A percentile compares a stretch with the other conserved stretches of the same genome.
Evolutionary conservation across 352 stramenopile genomes (phyloP).

Genomic region (Elongisporangium prolatum): DNA sequence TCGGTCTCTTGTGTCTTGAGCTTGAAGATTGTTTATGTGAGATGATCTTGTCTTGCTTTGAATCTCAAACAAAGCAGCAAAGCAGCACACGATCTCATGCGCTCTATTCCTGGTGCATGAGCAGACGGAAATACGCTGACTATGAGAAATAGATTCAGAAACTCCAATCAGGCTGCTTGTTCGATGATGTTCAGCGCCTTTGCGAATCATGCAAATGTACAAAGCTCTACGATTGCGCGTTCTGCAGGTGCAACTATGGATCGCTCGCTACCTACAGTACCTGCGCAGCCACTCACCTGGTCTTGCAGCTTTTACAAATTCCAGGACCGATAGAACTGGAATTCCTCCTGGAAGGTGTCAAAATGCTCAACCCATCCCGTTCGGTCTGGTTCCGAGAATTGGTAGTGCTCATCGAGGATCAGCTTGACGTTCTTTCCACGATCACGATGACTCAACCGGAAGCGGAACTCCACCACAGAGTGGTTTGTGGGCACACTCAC

Average conservation of each 20-base stretch:
- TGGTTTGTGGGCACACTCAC: constrained; percentile 67
- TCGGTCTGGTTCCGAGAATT: constrained; percentile 62
- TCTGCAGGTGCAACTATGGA: background rate
- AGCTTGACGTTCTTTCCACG: constrained; percentile 57
- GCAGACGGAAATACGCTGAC: background rate
- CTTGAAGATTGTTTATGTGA: background rate
- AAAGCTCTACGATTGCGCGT: constrained; percentile 1
- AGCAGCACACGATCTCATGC: background rate
- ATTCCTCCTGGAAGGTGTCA: constrained; percentile 67
- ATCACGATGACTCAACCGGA: constrained; percentile 39
- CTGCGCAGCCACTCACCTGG: background rate
- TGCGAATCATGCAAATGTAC: background rate
- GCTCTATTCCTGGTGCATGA: background rate
- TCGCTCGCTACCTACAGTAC: background rate
- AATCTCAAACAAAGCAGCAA: background rate
- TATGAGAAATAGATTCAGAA: background rate
- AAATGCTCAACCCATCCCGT: constrained; percentile 65
- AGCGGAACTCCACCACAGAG: constrained; percentile 65
- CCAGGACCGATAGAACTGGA: constrained; percentile 73
- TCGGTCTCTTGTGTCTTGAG: background rate
- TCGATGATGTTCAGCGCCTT: background rate
- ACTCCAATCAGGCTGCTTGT: background rate
- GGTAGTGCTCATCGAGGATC: constrained; percentile 63
- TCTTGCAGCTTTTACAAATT: constrained; percentile 27
- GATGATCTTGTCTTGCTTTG: background rate